Evolutionary conservation across 352 stramenopile genomes (phyloP), one percentile per base, ranked within the genome.

Genomic region (Globisporangium nunn): DNA sequence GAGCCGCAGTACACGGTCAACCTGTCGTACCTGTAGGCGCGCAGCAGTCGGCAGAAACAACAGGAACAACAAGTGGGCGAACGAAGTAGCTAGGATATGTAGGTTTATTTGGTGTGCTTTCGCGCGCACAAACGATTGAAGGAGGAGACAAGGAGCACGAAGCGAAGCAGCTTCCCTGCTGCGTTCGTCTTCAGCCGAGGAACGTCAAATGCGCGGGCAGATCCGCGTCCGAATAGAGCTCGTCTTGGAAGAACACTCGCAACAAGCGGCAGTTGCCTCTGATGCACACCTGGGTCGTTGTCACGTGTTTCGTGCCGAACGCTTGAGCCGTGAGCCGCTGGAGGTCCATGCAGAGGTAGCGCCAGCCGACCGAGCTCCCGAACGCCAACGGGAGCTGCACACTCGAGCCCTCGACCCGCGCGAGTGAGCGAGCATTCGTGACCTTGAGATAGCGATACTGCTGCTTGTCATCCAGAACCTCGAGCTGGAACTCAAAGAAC

Each of bases 1-100:
- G 85, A 95, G 28, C 81, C 81, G 46, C 85, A 95, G 66, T 91
- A 88, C 65, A 87, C 85, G 39, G 87, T 95, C 61, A 91, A 91
- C 48, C 62, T 93, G 29, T 93, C 85, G 58, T 89, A 90, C 66
- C 67, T 95, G 50, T 95, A 91, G 62, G 54, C 0, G 18, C 12
- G 43, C 35, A 41, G 37, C 37, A 14, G 10, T 12, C 37, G 37
- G 11, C 37, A 17, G 37, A 10, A 43, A 14, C 11, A 17, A 43
- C 37, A 17, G 37, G 11, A 43, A 4, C 11, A 17, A 17, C 37
- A 14, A 40, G 11, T 12, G 37, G 37, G 14, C 35, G 35, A 23
- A 17, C 37, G 11, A 43, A 43, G 37, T 43, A 43, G 11, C 7
- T 43, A 43, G 37, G 37, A 23, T 43, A 41, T 41, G 35, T 41